A percentile compares a stretch with the other conserved stretches of the same genome.
Evolutionary conservation across 495 filamentous ascomycete species (phyloP).

Genomic region (Evernia prunastri): DNA sequence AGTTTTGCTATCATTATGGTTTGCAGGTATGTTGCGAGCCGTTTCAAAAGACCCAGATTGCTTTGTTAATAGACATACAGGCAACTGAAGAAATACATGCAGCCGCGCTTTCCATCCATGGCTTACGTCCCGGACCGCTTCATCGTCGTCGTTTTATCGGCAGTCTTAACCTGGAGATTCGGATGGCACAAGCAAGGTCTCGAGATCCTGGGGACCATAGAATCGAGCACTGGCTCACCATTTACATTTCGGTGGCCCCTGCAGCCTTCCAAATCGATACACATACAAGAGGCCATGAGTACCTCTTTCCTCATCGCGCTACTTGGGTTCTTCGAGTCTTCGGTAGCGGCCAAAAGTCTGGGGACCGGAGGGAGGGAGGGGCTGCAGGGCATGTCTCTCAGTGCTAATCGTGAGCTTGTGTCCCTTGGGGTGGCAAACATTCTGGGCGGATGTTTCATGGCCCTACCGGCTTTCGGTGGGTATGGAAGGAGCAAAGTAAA

Average conservation of each 20-base stretch:
- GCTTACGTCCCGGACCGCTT: conserved; percentile 93
- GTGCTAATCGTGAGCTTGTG: conserved; percentile 89
- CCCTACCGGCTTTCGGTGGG: conserved; percentile 88
- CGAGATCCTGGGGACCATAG: conserved; percentile 72
- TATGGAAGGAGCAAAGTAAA: conserved; percentile 97
- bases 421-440: conserved; percentile 88
- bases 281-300: conserved; percentile 80
- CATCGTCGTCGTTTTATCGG: conserved; percentile 79
- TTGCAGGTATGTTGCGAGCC: conserved; percentile 49
- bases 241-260: conserved; percentile 88
- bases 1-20: conserved; percentile 89
- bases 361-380: conserved; percentile 57
- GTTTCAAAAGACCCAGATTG: conserved; percentile 10
- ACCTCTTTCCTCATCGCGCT: conserved; percentile 92
- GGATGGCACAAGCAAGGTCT: conserved; percentile 78
- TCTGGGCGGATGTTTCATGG: conserved; percentile 83
- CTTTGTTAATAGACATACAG: conserved; percentile 36
- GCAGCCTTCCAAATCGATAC: conserved; percentile 61
- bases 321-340: conserved; percentile 96
- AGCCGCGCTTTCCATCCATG: conserved; percentile 71
- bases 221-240: conserved; percentile 51
- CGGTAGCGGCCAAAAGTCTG: conserved; percentile 91
- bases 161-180: conserved; percentile 70
- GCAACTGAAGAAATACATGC: conserved; percentile 72
- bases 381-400: conserved; percentile 69